Evolutionary conservation across 106 monocot genomes (phyloP), one percentile per base, ranked within the genome.

Genomic region (Agapanthus africanus): DNA sequence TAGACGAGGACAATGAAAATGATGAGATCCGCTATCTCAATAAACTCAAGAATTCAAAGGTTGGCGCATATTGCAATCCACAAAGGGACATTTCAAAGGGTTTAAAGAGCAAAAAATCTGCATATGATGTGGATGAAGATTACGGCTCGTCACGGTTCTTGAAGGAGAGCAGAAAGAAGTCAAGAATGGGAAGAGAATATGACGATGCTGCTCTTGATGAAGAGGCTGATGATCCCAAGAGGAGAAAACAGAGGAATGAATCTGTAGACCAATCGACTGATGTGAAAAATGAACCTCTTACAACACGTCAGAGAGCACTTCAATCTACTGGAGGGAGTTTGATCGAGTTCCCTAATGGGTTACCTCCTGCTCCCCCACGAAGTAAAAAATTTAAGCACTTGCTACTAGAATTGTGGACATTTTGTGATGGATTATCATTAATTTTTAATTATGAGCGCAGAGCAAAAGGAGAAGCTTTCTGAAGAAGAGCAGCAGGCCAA

Each of bases 401-500:
- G n/a, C n/a, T n/a, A n/a, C n/a, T n/a, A n/a, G n/a, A n/a, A n/a
- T n/a, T n/a, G n/a, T n/a, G n/a, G n/a, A n/a, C n/a, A n/a, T n/a
- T n/a, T n/a, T n/a, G n/a, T n/a, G n/a, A n/a, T n/a, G n/a, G n/a
- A n/a, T n/a, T n/a, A n/a, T n/a, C n/a, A n/a, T n/a, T n/a, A n/a
- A n/a, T n/a, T n/a, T n/a, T n/a, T n/a, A n/a, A n/a, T n/a, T n/a
- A n/a, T 18, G 16, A 33, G 19, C 2, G 9, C 75, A 92, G 97
- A 76, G 63, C 88, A 91, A 82, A 95, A 95, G 60, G 88, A 88
- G 46, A 97, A 97, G 67, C 88, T 92, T 59, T 86, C 91, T 68
- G 97, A 91, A 72, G 84, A 88, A 50, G 97, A 97, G 71, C 80
- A 81, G 80, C 91, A 89, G 76, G 84, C 91, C 28, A 97, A 90